Evolutionary conservation across 805 yeast genomes (phyloP).

Genomic region (Ogataea glucozyma): DNA sequence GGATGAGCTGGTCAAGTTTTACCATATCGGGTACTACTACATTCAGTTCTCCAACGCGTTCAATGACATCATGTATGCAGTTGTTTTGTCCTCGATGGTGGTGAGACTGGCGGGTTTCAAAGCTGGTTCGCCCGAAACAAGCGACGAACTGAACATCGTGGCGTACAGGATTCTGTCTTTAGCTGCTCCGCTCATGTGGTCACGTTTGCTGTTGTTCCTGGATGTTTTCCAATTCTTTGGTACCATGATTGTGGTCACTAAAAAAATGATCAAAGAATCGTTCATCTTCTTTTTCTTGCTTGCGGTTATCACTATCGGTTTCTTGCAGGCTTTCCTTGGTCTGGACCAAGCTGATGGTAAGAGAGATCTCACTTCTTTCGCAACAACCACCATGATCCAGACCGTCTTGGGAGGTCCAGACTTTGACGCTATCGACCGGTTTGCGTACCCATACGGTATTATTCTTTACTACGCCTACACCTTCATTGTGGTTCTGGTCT

Average conservation of each 20-base stretch:
- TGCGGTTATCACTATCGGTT: conserved; percentile 70
- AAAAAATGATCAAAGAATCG: conserved; percentile 85
- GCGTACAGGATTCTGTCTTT: conserved; percentile 73
- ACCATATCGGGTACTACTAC: conserved; percentile 73
- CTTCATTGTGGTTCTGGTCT: conserved; percentile 70
- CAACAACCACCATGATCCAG: conserved; percentile 63
- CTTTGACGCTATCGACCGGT: conserved; percentile 64
- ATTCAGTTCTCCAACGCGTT: conserved; percentile 78
- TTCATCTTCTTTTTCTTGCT: conserved; percentile 77
- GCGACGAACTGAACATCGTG: conserved; percentile 25
- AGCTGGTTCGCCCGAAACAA: conserved; percentile 28
- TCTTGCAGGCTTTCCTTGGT: conserved; percentile 84
- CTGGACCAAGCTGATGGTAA: conserved; percentile 86
- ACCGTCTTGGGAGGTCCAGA: conserved; percentile 77
- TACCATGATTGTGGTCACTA: conserved; percentile 81
- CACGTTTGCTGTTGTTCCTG: conserved; percentile 68
- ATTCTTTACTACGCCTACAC: conserved; percentile 75
- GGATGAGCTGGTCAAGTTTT: conserved; percentile 71
- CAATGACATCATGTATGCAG: conserved; percentile 65
- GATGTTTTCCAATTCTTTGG: conserved; percentile 85
- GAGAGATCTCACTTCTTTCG: conserved; percentile 67
- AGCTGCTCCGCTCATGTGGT: conserved; percentile 88
- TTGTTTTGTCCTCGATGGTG: conserved; percentile 53
- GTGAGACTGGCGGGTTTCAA: conserved; percentile 51
- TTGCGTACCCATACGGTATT: conserved; percentile 87